A percentile compares a stretch with the other conserved stretches of the same genome.
These are phyloP conservation scores for Russula ochroleuca DNA, from an alignment of 768 basidiomycete genomes.

Conservation along the genomic window DNA sequence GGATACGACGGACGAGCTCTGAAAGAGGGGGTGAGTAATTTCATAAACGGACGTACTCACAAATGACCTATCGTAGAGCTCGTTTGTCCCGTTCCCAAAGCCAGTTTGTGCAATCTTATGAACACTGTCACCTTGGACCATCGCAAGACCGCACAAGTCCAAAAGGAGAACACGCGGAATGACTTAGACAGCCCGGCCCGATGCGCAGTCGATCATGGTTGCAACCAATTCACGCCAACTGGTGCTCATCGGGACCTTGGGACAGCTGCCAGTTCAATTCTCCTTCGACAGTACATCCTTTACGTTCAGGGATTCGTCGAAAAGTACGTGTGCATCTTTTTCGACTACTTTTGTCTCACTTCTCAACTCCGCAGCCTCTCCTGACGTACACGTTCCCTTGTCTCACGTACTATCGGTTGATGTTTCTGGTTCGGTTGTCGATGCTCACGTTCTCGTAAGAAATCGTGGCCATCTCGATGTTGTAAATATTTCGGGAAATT, in stretches of 20 bases:
- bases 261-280: not conserved
- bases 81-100: slow-evolving; percentile 78
- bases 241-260: not conserved
- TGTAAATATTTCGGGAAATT: slow-evolving; percentile 42
- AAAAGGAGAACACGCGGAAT: no score
- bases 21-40: slow-evolving; percentile 8
- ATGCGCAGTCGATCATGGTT: not conserved
- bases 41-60: not conserved
- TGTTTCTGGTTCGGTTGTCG: slow-evolving; percentile 37
- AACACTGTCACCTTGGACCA: slow-evolving; percentile 41
- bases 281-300: not conserved
- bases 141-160: slow-evolving; percentile 11
- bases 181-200: not conserved
- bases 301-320: slow-evolving; percentile 28
- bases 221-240: not conserved
- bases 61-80: slow-evolving; percentile 67
- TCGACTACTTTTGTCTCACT: not conserved
- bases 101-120: slow-evolving; percentile 68
- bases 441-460: slow-evolving; percentile 50
- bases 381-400: slow-evolving; percentile 36
- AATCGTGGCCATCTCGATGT: slow-evolving; percentile 41
- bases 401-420: slow-evolving; percentile 55
- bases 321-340: slow-evolving; percentile 19
- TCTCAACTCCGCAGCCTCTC: not conserved
- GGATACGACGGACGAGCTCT: slow-evolving; percentile 87